phyloP scores from a whole-genome alignment of 2,329 filamentous ascomycete species.

The Xylaria sp. region DNA sequence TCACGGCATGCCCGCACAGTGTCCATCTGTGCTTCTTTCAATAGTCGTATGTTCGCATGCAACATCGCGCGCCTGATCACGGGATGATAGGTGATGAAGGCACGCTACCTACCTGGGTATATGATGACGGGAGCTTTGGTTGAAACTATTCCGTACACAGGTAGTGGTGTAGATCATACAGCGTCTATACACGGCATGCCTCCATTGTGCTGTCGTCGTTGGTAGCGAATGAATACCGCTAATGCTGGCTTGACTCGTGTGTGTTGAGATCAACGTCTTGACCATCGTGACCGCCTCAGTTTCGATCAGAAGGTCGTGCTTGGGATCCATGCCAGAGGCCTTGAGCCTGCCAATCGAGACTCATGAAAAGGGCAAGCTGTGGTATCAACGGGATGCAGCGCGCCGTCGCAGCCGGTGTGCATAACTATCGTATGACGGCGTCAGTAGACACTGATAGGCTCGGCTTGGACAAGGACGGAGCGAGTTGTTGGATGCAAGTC shows the following conservation, averaged over 20 bases:
- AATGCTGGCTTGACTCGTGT: background rate
- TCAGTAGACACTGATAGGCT: constrained; percentile 5
- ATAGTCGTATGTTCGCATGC: background rate
- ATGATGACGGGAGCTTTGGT: background rate
- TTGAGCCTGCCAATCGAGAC: background rate
- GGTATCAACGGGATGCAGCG: constrained; percentile 5
- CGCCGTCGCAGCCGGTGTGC: background rate
- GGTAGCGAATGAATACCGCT: background rate
- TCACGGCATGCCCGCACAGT: background rate
- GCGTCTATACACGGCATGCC: background rate
- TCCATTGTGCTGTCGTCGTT: background rate
- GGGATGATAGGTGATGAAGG: background rate
- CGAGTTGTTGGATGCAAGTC: background rate
- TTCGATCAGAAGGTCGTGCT: background rate
- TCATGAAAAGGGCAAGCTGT: constrained; percentile 5
- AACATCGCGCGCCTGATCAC: background rate
- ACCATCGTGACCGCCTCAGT: background rate
- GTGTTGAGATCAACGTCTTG: background rate
- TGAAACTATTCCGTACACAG: background rate
- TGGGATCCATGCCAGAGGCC: background rate
- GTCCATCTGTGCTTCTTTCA: background rate
- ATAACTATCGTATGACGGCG: constrained; percentile 14
- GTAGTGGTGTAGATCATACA: background rate
- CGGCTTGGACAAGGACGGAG: background rate
- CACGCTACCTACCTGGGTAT: background rate